Evolutionary conservation across 163 green algal genomes (phyloP).

Genomic region (Chloromonas sp.): DNA sequence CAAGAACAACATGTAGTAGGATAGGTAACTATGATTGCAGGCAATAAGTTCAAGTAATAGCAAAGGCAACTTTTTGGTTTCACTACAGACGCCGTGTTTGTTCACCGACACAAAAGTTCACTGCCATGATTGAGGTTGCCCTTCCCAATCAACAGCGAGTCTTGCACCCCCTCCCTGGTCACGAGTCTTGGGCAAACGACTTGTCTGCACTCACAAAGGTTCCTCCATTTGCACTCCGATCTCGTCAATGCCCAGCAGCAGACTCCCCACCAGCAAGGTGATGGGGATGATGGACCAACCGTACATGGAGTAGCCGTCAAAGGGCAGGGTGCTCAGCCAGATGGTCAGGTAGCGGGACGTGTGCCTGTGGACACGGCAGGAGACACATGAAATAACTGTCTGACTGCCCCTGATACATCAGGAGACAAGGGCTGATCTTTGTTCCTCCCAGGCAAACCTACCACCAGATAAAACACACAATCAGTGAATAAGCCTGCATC

Average conservation of each 20-base stretch:
- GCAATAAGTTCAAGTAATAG: neutral
- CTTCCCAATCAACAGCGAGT: neutral
- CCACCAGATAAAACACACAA: neutral
- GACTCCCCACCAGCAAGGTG: slow-evolving; percentile 51
- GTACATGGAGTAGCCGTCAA: slow-evolving; percentile 54
- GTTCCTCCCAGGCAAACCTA: no score
- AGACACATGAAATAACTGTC: no score
- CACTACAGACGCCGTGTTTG: neutral
- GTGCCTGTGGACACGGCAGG: slow-evolving; percentile 31
- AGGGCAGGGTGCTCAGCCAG: slow-evolving; percentile 64
- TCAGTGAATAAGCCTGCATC: neutral
- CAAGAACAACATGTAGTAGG: neutral
- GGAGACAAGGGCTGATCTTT: no score
- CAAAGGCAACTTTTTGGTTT: neutral
- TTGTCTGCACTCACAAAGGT: slow-evolving; percentile 22
- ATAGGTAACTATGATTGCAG: neutral
- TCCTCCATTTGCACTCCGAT: slow-evolving; percentile 52
- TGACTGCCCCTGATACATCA: no score
- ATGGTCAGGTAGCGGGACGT: slow-evolving; percentile 62
- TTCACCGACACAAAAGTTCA: neutral
- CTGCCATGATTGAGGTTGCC: neutral
- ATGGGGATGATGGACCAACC: slow-evolving; percentile 55
- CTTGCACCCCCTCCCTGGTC: neutral
- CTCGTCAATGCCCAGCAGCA: slow-evolving; percentile 70
- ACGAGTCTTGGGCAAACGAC: neutral